Conservation (phyloP, 768 basidiomycete genomes). For the Candolleomyces eurysporus region DNA sequence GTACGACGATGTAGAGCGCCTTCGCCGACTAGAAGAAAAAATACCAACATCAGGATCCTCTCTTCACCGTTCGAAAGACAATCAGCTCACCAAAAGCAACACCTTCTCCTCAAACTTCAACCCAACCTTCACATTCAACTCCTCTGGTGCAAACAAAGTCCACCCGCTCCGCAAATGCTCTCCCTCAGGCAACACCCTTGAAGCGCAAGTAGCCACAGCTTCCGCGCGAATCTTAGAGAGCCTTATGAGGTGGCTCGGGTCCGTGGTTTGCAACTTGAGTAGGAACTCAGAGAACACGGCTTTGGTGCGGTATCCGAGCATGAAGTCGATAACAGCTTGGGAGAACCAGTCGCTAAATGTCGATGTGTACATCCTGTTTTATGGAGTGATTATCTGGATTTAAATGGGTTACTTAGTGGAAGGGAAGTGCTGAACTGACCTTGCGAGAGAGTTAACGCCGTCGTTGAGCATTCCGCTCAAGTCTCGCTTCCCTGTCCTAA, state of each 20-base stretch:
- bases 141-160: constrained; percentile 87
- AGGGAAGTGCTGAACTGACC: constrained; percentile 33
- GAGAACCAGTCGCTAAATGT: constrained; percentile 95
- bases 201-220: constrained; percentile 87
- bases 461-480: constrained; percentile 90
- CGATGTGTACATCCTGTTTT: constrained; percentile 76
- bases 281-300: constrained; percentile 94
- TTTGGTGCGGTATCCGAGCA: constrained; percentile 82
- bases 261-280: constrained; percentile 83
- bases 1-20: constrained; percentile 79
- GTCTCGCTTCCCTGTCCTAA: constrained; percentile 93
- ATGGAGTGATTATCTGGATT: neutral
- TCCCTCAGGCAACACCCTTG: constrained; percentile 70
- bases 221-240: constrained; percentile 88
- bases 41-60: neutral
- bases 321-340: constrained; percentile 93
- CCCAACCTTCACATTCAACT: constrained; percentile 67
- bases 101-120: constrained; percentile 94
- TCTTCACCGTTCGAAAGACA: neutral
- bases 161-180: constrained; percentile 83
- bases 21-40: constrained; percentile 27
- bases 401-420: neutral
- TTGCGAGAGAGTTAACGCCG: constrained; percentile 90
- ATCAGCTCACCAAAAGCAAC: constrained; percentile 65
- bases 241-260: constrained; percentile 85